Evolutionary conservation across 192 early-diverging fungal genomes (phyloP).

Genomic region (Thamnidium elegans): DNA sequence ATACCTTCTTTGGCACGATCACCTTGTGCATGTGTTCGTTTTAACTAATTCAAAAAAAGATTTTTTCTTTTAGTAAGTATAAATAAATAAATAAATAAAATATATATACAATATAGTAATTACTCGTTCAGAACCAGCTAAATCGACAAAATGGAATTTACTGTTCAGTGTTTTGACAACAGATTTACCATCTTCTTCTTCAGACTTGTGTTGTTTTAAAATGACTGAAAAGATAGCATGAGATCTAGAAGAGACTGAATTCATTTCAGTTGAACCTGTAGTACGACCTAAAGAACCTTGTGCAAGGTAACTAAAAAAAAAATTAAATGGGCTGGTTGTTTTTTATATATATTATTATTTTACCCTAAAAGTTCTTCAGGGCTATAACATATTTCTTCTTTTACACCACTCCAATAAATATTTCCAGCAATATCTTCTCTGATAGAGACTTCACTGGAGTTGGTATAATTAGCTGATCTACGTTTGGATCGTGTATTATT

Average conservation of each 20-base stretch:
- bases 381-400: constrained; percentile 66
- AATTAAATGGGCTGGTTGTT: neutral
- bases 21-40: constrained; percentile 87
- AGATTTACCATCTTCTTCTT: constrained; percentile 31
- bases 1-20: constrained; percentile 96
- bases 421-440: constrained; percentile 85
- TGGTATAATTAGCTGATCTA: constrained; percentile 20
- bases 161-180: constrained; percentile 13
- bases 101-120: neutral
- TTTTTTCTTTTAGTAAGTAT: neutral
- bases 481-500: constrained; percentile 38
- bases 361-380: constrained; percentile 66
- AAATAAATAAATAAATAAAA: neutral
- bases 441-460: constrained; percentile 42
- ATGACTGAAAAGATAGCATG: constrained; percentile 95
- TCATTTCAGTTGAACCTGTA: constrained; percentile 95
- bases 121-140: constrained; percentile 92
- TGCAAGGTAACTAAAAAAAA: constrained; percentile 42
- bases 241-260: constrained; percentile 87
- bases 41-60: constrained; percentile 48
- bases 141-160: constrained; percentile 98
- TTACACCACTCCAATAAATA: constrained; percentile 82
- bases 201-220: constrained; percentile 68
- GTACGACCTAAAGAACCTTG: constrained; percentile 55
- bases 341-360: neutral